phyloP scores from a whole-genome alignment of 768 basidiomycete genomes.

The Termitomyces eurrhizus region DNA sequence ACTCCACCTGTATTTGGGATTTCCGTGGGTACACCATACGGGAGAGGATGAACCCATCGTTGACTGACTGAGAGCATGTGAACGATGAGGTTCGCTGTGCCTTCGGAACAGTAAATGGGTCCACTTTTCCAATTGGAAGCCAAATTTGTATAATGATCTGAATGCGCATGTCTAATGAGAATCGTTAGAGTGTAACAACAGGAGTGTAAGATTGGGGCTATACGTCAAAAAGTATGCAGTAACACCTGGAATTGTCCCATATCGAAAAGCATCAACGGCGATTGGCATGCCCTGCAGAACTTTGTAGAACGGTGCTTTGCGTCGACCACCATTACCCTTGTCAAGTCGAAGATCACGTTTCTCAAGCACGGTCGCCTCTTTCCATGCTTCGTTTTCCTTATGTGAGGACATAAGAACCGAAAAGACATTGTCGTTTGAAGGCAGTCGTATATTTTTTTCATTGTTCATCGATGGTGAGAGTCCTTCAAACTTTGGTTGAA shows the following conservation, averaged over 20 bases:
- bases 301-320: slow-evolving; percentile 94
- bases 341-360: slow-evolving; percentile 41
- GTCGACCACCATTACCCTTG: slow-evolving; percentile 47
- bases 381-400: slow-evolving; percentile 82
- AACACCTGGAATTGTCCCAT: slow-evolving; percentile 86
- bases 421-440: slow-evolving; percentile 46
- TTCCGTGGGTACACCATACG: slow-evolving; percentile 69
- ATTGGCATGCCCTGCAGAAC: slow-evolving; percentile 95
- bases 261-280: slow-evolving; percentile 95
- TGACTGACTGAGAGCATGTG: slow-evolving; percentile 88
- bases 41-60: slow-evolving; percentile 86
- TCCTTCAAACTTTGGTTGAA: slow-evolving; percentile 14
- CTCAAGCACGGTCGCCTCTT: slow-evolving; percentile 61
- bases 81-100: slow-evolving; percentile 87
- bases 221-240: slow-evolving; percentile 92
- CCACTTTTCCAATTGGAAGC: slow-evolving; percentile 86
- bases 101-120: slow-evolving; percentile 94
- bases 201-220: slow-evolving; percentile 4
- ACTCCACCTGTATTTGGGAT: slow-evolving; percentile 86
- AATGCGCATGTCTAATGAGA: slow-evolving; percentile 81
- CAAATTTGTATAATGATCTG: slow-evolving; percentile 93
- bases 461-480: slow-evolving; percentile 15
- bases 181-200: slow-evolving; percentile 12
- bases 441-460: slow-evolving; percentile 16
- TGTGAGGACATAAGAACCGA: slow-evolving; percentile 87